Conservation (phyloP, 768 basidiomycete species). For the Cystobasidiopsis lactophilus region DNA sequence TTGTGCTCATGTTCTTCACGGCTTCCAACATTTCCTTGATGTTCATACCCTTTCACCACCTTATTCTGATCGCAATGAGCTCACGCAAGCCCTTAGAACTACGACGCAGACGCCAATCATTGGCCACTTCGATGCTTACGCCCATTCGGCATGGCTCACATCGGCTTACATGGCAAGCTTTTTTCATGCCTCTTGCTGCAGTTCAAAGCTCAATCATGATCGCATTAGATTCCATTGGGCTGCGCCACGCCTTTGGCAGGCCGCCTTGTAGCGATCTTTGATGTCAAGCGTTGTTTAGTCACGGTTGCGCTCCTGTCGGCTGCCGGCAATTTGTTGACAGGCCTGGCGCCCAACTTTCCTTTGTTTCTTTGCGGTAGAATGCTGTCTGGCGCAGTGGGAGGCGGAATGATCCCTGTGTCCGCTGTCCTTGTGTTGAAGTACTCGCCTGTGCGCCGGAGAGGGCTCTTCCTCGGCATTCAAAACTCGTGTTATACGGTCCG, state of each 20-base stretch:
- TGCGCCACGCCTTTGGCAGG: constrained; percentile 6
- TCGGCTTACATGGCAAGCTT: constrained; percentile 2
- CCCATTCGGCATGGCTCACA: constrained; percentile 5
- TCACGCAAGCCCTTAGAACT: not conserved
- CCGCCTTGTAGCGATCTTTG: constrained; percentile 4
- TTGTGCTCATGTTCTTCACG: no score
- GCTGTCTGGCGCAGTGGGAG: not conserved
- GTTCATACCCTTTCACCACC: no score
- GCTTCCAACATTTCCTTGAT: no score
- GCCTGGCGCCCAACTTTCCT: not conserved
- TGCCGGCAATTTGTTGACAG: not conserved
- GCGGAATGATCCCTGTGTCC: constrained; percentile 1
- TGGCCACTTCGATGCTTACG: constrained; percentile 1
- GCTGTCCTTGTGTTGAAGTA: constrained; percentile 1
- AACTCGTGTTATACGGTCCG: not conserved
- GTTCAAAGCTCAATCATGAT: not conserved
- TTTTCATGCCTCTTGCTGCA: not conserved
- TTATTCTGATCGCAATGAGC: no score
- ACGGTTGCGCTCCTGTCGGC: not conserved
- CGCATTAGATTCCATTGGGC: constrained; percentile 1
- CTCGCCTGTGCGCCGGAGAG: constrained; percentile 1
- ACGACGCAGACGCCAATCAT: not conserved
- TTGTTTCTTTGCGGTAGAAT: constrained; percentile 1
- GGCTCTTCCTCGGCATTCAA: constrained; percentile 1
- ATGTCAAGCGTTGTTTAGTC: not conserved